Percentiles rank a stretch among this genome's conserved stretches.
Conservation (phyloP, 257 asterid genomes). For the Petunia secreta region DNA sequence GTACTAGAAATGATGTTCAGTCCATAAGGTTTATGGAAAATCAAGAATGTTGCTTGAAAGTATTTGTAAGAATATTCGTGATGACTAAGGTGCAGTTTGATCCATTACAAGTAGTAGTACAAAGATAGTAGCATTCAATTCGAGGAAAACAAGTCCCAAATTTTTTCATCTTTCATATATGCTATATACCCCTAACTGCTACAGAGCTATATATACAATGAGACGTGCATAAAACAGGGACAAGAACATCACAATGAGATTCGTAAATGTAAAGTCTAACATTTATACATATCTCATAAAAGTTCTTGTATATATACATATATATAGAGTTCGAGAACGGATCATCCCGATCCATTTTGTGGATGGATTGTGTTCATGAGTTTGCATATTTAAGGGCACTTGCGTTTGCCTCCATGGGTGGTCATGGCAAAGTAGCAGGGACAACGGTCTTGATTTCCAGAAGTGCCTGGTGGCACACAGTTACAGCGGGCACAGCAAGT, state of each 20-base stretch:
- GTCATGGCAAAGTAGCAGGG: constrained; percentile 67
- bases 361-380: no score
- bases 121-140: neutral
- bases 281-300: neutral
- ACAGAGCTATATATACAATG: neutral
- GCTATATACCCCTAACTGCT: neutral
- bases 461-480: constrained; percentile 71
- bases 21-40: no score
- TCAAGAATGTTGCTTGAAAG: neutral
- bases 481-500: constrained; percentile 61
- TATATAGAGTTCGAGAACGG: no score
- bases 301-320: neutral
- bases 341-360: no score
- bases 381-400: constrained; percentile 52
- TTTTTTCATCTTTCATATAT: neutral
- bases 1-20: no score
- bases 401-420: constrained; percentile 57
- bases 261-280: neutral
- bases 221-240: neutral
- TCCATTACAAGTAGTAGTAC: no score
- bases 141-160: neutral
- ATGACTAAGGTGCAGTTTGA: neutral
- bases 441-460: constrained; percentile 54
- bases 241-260: neutral
- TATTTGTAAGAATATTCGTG: neutral